phyloP scores from a whole-genome alignment of 2,329 filamentous ascomycete genomes.

The Exophiala aquamarina region DNA sequence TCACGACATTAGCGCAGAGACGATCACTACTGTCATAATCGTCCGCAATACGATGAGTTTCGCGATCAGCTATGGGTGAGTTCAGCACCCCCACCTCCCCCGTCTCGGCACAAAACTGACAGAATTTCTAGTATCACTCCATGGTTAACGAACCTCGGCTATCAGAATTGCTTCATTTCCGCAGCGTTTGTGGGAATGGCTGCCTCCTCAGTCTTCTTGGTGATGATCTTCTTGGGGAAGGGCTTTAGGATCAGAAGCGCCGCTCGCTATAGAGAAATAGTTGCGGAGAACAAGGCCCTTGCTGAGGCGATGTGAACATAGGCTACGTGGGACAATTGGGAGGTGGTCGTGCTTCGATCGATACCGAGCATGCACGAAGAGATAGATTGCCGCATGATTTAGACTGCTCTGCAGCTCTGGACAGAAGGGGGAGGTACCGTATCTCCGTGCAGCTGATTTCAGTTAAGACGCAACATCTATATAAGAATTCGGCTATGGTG shows the following conservation, averaged over 20 bases:
- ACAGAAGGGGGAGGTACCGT: no score
- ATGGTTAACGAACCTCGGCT: constrained; percentile 42
- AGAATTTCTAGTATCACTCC: constrained; percentile 45
- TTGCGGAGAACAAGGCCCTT: not conserved
- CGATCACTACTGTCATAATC: constrained; percentile 51
- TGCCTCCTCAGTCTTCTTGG: not conserved
- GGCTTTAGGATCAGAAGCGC: not conserved
- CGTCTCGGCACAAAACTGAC: constrained; percentile 25
- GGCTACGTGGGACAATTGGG: no score
- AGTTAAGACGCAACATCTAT: no score
- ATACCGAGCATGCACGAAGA: no score
- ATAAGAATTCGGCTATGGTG: no score
- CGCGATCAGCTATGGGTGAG: constrained; percentile 51
- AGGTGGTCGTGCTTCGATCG: no score
- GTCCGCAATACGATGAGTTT: constrained; percentile 51
- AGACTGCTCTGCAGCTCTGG: no score
- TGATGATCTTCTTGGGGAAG: not conserved
- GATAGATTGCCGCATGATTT: no score
- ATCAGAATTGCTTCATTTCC: constrained; percentile 45
- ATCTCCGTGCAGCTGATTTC: no score
- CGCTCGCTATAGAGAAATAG: not conserved
- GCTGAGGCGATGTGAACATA: no score
- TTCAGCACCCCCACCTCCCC: not conserved
- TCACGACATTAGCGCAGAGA: constrained; percentile 48
- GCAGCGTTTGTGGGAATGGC: constrained; percentile 41